These are phyloP conservation scores for Parietaria judaica DNA, from an alignment of 306 rosid species.

Conservation along the genomic window DNA sequence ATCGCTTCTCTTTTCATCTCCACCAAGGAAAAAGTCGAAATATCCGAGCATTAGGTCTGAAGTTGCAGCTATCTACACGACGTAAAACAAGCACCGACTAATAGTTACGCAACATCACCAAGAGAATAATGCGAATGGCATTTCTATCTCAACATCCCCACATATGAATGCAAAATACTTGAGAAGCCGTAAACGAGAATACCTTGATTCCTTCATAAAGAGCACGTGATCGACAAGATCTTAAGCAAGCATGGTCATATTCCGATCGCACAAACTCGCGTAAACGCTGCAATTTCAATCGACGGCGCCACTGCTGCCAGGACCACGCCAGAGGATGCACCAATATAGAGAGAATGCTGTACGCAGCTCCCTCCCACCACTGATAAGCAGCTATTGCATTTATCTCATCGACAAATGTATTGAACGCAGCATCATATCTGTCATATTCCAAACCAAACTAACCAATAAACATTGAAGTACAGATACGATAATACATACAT, in stretches of 20 bases:
- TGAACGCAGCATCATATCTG: constrained; percentile 91
- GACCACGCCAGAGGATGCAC: constrained; percentile 92
- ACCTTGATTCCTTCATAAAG: constrained; percentile 99
- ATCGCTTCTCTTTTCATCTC: constrained; percentile 94
- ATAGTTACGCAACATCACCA: constrained; percentile 2
- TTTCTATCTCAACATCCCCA: neutral
- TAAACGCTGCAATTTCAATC: constrained; percentile 73
- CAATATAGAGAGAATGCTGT: constrained; percentile 66
- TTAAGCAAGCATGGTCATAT: constrained; percentile 90
- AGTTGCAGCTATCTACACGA: constrained; percentile 79
- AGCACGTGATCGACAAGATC: constrained; percentile 97
- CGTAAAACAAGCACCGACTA: constrained; percentile 13
- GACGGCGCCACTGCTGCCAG: constrained; percentile 94
- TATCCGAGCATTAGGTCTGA: constrained; percentile 92
- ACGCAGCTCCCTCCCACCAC: constrained; percentile 99
- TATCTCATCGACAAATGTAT: constrained; percentile 84
- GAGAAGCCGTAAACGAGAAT: constrained; percentile 14
- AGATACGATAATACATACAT: neutral
- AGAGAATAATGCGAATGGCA: neutral
- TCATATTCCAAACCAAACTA: constrained; percentile 23
- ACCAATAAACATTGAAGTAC: constrained; percentile 1
- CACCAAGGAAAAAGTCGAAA: constrained; percentile 94
- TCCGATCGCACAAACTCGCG: constrained; percentile 97
- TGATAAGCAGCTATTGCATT: constrained; percentile 86
- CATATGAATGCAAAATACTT: neutral